Evolutionary conservation across 305 asterid species (phyloP), one percentile per base, ranked within the genome.

Genomic region (Ilex paraguariensis): DNA sequence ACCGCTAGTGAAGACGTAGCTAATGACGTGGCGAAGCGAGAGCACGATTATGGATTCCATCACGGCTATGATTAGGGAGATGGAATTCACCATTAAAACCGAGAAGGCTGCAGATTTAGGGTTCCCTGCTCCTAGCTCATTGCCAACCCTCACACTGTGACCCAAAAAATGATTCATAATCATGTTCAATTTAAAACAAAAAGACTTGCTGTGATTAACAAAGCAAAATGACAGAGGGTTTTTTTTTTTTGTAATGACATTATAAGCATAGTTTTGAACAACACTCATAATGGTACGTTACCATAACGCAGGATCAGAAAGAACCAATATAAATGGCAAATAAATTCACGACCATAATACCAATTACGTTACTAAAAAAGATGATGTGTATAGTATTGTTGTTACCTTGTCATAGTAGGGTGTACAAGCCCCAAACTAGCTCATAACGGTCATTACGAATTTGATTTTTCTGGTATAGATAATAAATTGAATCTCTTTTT

Each of bases 51-150:
- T 54, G 3, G 57, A 32, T 54, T 6, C 32, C 31, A 54, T 21
- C n/a, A 28, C 32, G 2, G 57, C 6, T 6, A 54, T 7, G 31
- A 15, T 7, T 7, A 54, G n/a, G 5, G 57, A 54, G 11, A 54
- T 28, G 7, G 11, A 3, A 54, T 5, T 54, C 30, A 54, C 57
- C 32, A 54, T 3, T 8, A 15, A 17, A 4, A 54, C 32, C 5
- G 57, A 54, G n/a, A 54, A 54, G 3, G 57, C 57, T 14, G 57
- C 57, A 14, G 57, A 8, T 15, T 17, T 54, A 4, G 57, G 31
- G 11, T 54, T n/a, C 3, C 57, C 57, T 54, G 57, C 57, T n/a
- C 57, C 57, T 4, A 54, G 30, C 57, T 54, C 57, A 11, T 54
- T 54, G 13, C 57, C 57, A 15, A 54, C 57, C 31, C 57, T 54